Evolutionary conservation across 2,329 filamentous ascomycete genomes (phyloP).

Genomic region (Apiospora hydei): DNA sequence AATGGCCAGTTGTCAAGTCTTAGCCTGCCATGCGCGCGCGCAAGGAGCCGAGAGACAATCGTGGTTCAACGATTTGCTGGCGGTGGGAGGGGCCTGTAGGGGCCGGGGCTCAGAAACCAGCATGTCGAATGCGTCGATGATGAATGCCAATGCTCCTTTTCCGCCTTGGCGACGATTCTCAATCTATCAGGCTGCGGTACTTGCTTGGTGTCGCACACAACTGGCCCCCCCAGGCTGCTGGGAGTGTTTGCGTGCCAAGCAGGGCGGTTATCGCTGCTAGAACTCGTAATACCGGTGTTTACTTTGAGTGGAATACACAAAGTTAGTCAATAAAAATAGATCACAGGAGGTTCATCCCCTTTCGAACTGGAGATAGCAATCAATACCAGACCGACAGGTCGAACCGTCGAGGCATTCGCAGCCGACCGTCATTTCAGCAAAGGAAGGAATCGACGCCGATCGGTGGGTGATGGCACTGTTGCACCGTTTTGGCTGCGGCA

Average conservation of each 20-base stretch:
- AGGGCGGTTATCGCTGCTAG: neutral
- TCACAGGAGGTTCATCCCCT: neutral
- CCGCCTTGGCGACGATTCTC: neutral
- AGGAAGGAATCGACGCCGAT: neutral
- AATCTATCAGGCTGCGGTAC: neutral
- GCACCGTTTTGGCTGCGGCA: constrained; percentile 7
- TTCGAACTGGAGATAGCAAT: neutral
- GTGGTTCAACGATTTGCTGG: constrained; percentile 8
- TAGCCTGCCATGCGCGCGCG: neutral
- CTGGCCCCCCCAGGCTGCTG: neutral
- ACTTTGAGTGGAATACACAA: neutral
- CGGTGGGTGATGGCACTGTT: constrained; percentile 9
- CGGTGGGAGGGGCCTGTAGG: neutral
- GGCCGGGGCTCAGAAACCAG: neutral
- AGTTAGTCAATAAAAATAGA: neutral
- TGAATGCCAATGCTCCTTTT: neutral
- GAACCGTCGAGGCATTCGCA: neutral
- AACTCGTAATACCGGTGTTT: neutral
- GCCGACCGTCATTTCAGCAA: neutral
- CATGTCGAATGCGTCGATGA: neutral
- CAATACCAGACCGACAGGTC: neutral
- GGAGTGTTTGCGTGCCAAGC: neutral
- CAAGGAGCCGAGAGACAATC: neutral
- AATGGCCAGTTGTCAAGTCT: neutral
- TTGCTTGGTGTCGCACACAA: neutral